Percentiles rank a stretch among this genome's conserved stretches.
Evolutionary conservation across 2,329 filamentous ascomycete species (phyloP).

Genomic region (Xylaria sp.): DNA sequence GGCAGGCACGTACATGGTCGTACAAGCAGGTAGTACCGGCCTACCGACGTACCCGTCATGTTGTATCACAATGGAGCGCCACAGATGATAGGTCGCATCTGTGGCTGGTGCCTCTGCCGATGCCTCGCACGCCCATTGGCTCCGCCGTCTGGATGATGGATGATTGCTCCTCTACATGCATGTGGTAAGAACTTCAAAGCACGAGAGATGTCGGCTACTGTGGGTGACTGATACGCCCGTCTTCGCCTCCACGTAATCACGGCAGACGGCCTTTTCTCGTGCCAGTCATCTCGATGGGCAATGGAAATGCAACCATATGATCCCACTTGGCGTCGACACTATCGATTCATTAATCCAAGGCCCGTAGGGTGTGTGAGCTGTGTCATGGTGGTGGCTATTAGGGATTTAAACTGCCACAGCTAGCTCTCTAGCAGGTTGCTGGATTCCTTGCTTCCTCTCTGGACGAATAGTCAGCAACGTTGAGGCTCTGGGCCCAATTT

Average conservation of each 20-base stretch:
- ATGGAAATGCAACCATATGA: slow-evolving; percentile 18
- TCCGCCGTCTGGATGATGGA: neutral
- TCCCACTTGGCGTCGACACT: slow-evolving; percentile 9
- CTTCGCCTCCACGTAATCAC: slow-evolving; percentile 15
- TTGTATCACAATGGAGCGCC: slow-evolving; percentile 20
- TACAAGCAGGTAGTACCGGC: neutral
- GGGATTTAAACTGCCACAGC: neutral
- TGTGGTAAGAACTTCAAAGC: slow-evolving; percentile 21
- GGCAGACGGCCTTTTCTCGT: neutral
- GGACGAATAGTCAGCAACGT: slow-evolving; percentile 18
- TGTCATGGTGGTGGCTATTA: neutral
- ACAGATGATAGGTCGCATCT: slow-evolving; percentile 31
- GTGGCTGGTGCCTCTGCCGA: slow-evolving; percentile 26
- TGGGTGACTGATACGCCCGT: slow-evolving; percentile 17
- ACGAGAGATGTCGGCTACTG: neutral
- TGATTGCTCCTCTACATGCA: slow-evolving; percentile 12
- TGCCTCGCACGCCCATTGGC: slow-evolving; percentile 3
- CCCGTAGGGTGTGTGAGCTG: neutral
- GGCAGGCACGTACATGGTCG: neutral
- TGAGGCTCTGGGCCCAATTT: slow-evolving; percentile 29
- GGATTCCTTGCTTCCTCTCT: neutral
- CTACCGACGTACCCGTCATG: slow-evolving; percentile 13
- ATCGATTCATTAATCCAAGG: neutral
- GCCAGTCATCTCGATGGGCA: neutral
- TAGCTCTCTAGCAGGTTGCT: neutral